Evolutionary conservation across 2,329 filamentous ascomycete genomes (phyloP), one percentile per base, ranked within the genome.

Genomic region (Lasiodiplodia gonubiensis): DNA sequence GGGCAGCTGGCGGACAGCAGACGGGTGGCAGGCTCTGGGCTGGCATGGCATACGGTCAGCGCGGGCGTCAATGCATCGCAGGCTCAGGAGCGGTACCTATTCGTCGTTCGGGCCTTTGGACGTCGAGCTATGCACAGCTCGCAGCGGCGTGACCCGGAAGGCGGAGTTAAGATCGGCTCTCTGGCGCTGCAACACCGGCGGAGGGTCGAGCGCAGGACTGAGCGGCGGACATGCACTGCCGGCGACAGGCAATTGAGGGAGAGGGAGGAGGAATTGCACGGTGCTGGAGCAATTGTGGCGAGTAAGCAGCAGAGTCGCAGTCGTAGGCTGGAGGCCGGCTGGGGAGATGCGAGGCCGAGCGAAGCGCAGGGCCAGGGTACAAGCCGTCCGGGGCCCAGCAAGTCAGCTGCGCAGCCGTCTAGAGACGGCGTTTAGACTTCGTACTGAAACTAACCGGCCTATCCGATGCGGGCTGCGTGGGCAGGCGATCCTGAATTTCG

Each of bases 331-430:
- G 60, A 51, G n/a, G 49, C 46, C 63, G 63, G 63, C 48, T 53
- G 63, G 51, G 63, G 63, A 33, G 21, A 21, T 33, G 63, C 54
- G 63, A 55, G 51, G 63, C 51, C 51, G 63, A 64, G 61, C 55
- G 49, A 51, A 46, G 60, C 48, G 48, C 48, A 65, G 37, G 63
- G 25, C 37, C 49, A 55, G 63, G 63, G 48, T 65, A 55, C 63
- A 65, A 48, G 63, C 49, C 60, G 60, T 53, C 46, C 60, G 60
- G 30, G 30, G 60, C 46, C 46, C 60, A 51, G 60, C 51, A 53
- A 55, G 63, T 65, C 63, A 65, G 63, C 63, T 65, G 63, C 63
- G 51, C 63, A 55, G 63, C 49, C 51, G 63, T 65, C 63, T 65
- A 33, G 49, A 46, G 63, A 55, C 33, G 51, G 63, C 57, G 57